phyloP scores from a whole-genome alignment of 192 early-diverging fungal species.

The Podila horticola region DNA sequence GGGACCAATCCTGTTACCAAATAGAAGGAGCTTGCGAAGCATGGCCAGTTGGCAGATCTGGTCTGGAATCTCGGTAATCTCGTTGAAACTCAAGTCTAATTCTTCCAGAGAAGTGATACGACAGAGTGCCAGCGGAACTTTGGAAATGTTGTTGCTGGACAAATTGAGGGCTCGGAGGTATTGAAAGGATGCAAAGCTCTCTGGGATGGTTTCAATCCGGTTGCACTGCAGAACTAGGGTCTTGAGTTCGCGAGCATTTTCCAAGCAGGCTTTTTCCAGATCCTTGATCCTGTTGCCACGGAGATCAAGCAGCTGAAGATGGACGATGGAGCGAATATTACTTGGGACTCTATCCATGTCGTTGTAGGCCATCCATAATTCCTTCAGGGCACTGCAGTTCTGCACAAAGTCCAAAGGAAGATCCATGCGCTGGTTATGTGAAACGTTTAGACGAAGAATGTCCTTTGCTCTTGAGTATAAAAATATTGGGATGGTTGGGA shows the following conservation, averaged over 20 bases:
- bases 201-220: slow-evolving; percentile 75
- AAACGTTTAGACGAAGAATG: slow-evolving; percentile 81
- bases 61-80: slow-evolving; percentile 79
- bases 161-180: slow-evolving; percentile 74
- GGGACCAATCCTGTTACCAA: slow-evolving; percentile 81
- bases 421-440: slow-evolving; percentile 84
- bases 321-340: slow-evolving; percentile 70
- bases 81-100: slow-evolving; percentile 87
- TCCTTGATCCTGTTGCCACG: slow-evolving; percentile 78
- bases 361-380: slow-evolving; percentile 76
- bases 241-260: slow-evolving; percentile 65
- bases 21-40: slow-evolving; percentile 68
- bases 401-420: slow-evolving; percentile 87
- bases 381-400: slow-evolving; percentile 71
- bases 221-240: slow-evolving; percentile 80
- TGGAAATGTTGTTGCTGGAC: slow-evolving; percentile 83
- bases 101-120: slow-evolving; percentile 67
- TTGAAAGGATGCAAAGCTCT: slow-evolving; percentile 63
- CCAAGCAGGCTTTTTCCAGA: slow-evolving; percentile 72
- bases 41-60: slow-evolving; percentile 72
- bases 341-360: slow-evolving; percentile 74
- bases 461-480: slow-evolving; percentile 76
- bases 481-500: slow-evolving; percentile 84
- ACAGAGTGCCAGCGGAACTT: slow-evolving; percentile 75
- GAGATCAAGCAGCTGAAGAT: slow-evolving; percentile 80